Percentiles rank a stretch among this genome's conserved stretches.
Evolutionary conservation across 495 filamentous ascomycete species (phyloP).

Genomic region (Penicillium cataractarum): DNA sequence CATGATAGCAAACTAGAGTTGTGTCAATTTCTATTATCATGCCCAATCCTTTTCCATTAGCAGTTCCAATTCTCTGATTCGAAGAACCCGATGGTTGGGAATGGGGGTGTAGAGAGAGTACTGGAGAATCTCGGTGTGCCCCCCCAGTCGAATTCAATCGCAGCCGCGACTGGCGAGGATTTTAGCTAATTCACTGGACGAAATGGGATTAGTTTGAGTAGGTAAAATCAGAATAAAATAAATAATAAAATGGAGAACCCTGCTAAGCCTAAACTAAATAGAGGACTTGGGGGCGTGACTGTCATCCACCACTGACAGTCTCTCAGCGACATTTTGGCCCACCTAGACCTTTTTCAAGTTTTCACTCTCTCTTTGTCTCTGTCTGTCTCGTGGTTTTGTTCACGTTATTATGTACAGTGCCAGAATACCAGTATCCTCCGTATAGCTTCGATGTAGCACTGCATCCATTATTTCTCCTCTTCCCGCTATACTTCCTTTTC

Average conservation of each 20-base stretch:
- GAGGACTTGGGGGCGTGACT: slow-evolving; percentile 8
- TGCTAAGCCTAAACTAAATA: slow-evolving; percentile 1
- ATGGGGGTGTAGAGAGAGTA: slow-evolving; percentile 9
- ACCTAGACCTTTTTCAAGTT: not conserved
- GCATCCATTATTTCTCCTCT: no score
- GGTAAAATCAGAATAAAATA: not conserved
- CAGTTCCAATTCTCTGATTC: not conserved
- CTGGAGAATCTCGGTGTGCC: slow-evolving; percentile 16
- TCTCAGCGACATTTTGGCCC: not conserved
- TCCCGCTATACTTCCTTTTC: not conserved
- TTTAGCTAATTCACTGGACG: not conserved
- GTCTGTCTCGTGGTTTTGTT: no score
- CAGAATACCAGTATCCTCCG: no score
- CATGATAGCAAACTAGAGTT: not conserved
- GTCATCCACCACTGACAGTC: not conserved
- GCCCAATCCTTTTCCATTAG: slow-evolving; percentile 1
- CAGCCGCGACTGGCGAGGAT: slow-evolving; percentile 14
- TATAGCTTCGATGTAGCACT: not conserved
- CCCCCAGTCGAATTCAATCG: slow-evolving; percentile 5
- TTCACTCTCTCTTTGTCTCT: not conserved
- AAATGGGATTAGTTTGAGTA: not conserved
- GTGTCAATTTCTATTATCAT: not conserved
- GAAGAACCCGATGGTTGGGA: not conserved
- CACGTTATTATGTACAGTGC: no score
- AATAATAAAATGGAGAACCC: no score